Evolutionary conservation across 305 asterid species (phyloP).

Genomic region (Coffea humblotiana): DNA sequence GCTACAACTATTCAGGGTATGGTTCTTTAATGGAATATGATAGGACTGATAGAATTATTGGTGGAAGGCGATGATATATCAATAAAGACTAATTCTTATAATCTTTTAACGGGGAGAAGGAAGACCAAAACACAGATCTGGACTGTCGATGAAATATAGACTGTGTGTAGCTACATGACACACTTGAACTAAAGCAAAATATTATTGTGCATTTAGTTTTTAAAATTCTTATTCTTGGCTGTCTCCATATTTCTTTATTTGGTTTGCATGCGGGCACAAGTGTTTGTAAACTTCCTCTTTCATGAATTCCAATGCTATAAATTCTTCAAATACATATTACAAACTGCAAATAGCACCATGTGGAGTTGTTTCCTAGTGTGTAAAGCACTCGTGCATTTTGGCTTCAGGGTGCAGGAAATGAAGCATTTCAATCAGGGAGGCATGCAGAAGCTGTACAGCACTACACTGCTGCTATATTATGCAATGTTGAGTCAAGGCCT

Average conservation of each 20-base stretch:
- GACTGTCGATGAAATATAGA: neutral
- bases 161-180: neutral
- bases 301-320: neutral
- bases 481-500: slow-evolving; percentile 87
- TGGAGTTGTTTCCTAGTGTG: slow-evolving; percentile 5
- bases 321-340: neutral
- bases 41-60: neutral
- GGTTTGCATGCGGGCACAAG: neutral
- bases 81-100: neutral
- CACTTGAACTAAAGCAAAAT: neutral
- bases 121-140: neutral
- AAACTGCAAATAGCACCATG: neutral
- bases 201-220: neutral
- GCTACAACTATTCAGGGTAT: neutral
- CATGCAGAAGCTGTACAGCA: slow-evolving; percentile 85
- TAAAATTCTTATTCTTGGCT: too few relatives aligned
- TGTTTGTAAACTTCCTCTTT: neutral
- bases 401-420: slow-evolving; percentile 91
- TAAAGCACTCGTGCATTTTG: slow-evolving; percentile 4
- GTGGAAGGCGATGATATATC: neutral
- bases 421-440: slow-evolving; percentile 82
- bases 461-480: slow-evolving; percentile 83
- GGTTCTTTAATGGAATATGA: neutral
- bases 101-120: too few relatives aligned
- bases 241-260: slow-evolving; percentile 1